Evolutionary conservation across 768 basidiomycete species (phyloP).

Genomic region (Lentinula detonsa): DNA sequence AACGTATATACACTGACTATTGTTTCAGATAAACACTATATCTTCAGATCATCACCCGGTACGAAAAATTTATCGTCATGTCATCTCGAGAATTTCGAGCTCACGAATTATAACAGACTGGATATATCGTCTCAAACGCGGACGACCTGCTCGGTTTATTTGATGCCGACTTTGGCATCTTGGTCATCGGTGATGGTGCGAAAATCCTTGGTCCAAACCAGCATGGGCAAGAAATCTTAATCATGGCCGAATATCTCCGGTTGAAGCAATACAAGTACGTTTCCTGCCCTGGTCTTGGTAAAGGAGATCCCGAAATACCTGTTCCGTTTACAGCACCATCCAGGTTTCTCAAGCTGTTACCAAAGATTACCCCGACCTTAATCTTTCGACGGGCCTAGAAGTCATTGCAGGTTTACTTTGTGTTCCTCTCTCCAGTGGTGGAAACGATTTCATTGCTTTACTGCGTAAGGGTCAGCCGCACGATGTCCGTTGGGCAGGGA

Average conservation of each 20-base stretch:
- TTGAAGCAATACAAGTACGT: constrained; percentile 65
- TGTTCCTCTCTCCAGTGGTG: constrained; percentile 66
- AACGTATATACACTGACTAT: not conserved
- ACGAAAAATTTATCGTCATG: constrained; percentile 5
- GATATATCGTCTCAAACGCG: constrained; percentile 75
- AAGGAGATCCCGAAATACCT: too few species aligned
- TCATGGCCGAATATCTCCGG: constrained; percentile 76
- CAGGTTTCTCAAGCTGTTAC: constrained; percentile 67
- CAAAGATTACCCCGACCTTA: constrained; percentile 66
- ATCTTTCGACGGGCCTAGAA: constrained; percentile 38
- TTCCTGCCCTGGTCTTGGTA: not conserved
- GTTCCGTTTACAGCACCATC: constrained; percentile 40
- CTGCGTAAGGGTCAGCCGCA: constrained; percentile 67
- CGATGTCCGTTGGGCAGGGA: constrained; percentile 77
- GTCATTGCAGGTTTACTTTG: constrained; percentile 69
- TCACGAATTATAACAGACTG: constrained; percentile 30
- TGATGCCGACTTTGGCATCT: constrained; percentile 71
- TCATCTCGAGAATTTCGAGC: not conserved
- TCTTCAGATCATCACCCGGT: constrained; percentile 60
- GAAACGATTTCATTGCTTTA: constrained; percentile 79
- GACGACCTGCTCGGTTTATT: constrained; percentile 75
- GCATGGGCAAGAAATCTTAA: constrained; percentile 72
- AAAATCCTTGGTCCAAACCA: constrained; percentile 66
- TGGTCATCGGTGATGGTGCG: constrained; percentile 65
- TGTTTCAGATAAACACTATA: constrained; percentile 59